Evolutionary conservation across 2,329 filamentous ascomycete genomes (phyloP).

Genomic region (Fusarium fujikuroi): DNA sequence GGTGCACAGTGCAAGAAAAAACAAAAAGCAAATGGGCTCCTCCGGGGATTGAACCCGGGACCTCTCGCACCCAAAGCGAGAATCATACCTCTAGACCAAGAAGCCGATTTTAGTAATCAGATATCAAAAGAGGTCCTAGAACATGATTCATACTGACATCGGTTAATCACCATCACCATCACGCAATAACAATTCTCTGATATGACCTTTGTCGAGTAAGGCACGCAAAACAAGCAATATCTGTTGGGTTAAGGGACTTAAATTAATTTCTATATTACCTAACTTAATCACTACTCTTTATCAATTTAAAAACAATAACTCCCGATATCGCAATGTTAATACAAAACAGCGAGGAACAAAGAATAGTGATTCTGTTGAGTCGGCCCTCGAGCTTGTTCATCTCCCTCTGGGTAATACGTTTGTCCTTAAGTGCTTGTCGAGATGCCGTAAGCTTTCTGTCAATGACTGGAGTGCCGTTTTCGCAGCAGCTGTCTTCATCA

Average conservation of each 20-base stretch:
- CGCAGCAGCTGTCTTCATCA: accelerated
- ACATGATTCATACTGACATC: too few relatives aligned
- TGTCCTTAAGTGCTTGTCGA: neutral
- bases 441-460: accelerated
- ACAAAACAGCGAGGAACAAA: neutral
- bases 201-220: too few relatives aligned
- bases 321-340: accelerated
- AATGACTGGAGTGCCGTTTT: accelerated
- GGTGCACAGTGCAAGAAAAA: accelerated
- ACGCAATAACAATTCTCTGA: too few relatives aligned
- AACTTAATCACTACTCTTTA: neutral
- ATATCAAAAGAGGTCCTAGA: accelerated
- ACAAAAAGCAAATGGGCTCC: slow-evolving; percentile 9
- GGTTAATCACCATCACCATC: too few relatives aligned
- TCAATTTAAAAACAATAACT: accelerated
- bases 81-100: slow-evolving; percentile 39
- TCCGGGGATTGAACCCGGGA: slow-evolving; percentile 60
- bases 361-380: accelerated
- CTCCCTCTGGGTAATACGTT: accelerated
- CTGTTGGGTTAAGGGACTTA: too few relatives aligned
- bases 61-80: slow-evolving; percentile 52
- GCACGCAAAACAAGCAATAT: too few relatives aligned
- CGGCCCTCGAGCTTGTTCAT: neutral
- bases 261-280: too few relatives aligned
- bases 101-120: neutral